Percentiles rank a stretch among this genome's conserved stretches.
Conservation (phyloP, 140 eudicot genomes). For the Oenanthe javanica region DNA sequence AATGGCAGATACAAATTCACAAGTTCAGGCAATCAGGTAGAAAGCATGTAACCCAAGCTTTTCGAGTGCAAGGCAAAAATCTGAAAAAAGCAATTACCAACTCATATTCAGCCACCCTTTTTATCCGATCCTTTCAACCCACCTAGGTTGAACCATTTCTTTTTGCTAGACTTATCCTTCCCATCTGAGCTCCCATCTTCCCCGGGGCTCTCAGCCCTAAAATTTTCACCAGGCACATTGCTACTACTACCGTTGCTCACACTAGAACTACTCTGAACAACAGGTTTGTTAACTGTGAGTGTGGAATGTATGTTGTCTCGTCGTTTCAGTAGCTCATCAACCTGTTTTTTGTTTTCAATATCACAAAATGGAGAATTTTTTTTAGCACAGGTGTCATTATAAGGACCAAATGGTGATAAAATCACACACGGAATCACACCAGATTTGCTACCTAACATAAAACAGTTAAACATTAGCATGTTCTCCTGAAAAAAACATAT, state of each 20-base stretch:
- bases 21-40: slow-evolving; percentile 4
- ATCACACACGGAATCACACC: not conserved
- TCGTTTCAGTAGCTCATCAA: slow-evolving; percentile 82
- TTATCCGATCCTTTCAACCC: slow-evolving; percentile 67
- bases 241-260: slow-evolving; percentile 60
- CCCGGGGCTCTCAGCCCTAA: slow-evolving; percentile 50
- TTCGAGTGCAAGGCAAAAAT: not conserved
- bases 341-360: slow-evolving; percentile 47
- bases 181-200: slow-evolving; percentile 78
- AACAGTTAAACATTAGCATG: not conserved
- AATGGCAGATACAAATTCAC: not conserved
- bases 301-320: slow-evolving; percentile 77
- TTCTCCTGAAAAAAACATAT: not conserved
- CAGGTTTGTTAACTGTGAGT: slow-evolving; percentile 44
- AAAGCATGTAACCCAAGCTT: not conserved
- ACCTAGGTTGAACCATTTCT: slow-evolving; percentile 74
- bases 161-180: slow-evolving; percentile 64
- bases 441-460: not conserved
- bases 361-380: not conserved
- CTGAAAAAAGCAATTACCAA: not conserved
- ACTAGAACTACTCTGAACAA: slow-evolving; percentile 25
- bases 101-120: slow-evolving; percentile 23
- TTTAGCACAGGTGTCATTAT: not conserved
- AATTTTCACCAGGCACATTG: slow-evolving; percentile 42
- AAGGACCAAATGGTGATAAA: not conserved